Base-by-base conservation (phyloP, 495 filamentous ascomycete species). In the Tuber melanosporum region DNA sequence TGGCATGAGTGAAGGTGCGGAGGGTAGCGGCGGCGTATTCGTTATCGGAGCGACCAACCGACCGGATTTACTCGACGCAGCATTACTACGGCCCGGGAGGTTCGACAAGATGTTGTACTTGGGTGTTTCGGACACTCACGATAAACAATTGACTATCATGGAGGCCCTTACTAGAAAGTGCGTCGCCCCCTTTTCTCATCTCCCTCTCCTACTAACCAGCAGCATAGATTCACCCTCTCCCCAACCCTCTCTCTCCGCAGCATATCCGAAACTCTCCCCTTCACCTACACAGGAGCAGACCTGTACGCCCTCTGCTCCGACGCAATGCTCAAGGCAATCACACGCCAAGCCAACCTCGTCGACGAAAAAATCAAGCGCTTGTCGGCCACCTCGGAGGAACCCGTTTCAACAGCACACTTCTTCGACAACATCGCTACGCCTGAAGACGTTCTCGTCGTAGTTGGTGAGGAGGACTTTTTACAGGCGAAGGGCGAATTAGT, bases 101-200 rank as follows among this genome's bases (percentile, higher is more conserved):
- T 99, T 99, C 83, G 95, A 99, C 83, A 99, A 98, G 88, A 98
- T 98, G 96, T 89, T 99, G 57, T 99, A 98, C 82, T 87, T 99
- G 41, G 95, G 95, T 19, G 92, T 99, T 2, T 94, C 93, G 41
- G 95, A 98, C 84, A 98, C 95, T 20, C 96, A 98, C 83, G 92
- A 97, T 15, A 98, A 98, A 86, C 95, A 99, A 85, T 88, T 93
- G 71, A 98, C 89, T 6, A 98, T 99, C 80, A 86, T 99, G 84
- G 93, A 98, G 84, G 95, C 95, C 14, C 85, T 99, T 78, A 98
- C 95, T 14, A 87, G 95, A 81, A 99, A 98, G 91, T 92, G 88
- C 72, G 90, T 87, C 10, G 52, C 10, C n/a, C 9, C 52, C 73
- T 47, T 42, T 19, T 36, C n/a, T 57, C 71, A 49, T 52, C n/a